Evolutionary conservation across 2,329 filamentous ascomycete species (phyloP).

Genomic region (Diplodia intermedia): DNA sequence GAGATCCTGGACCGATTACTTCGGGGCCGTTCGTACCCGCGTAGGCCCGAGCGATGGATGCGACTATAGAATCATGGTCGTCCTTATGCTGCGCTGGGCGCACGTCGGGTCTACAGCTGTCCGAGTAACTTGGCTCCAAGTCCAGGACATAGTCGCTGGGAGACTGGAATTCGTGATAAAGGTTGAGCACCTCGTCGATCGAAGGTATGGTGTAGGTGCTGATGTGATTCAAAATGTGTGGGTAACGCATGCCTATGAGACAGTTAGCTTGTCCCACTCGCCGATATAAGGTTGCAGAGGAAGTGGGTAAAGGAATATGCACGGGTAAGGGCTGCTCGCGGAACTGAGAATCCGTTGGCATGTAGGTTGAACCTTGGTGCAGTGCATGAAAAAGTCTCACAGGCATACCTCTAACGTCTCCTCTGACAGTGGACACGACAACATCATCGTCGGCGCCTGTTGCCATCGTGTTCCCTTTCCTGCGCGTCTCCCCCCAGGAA

Average conservation of each 20-base stretch:
- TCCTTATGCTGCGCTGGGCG: not conserved
- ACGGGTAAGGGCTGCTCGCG: not conserved
- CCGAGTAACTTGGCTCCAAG: not conserved
- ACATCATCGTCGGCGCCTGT: slow-evolving; percentile 5
- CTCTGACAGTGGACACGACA: not conserved
- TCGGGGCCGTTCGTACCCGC: not conserved
- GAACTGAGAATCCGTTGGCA: slow-evolving; percentile 2
- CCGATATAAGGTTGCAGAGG: not conserved
- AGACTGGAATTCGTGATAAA: not conserved
- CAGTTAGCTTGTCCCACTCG: not conserved
- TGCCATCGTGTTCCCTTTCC: not conserved
- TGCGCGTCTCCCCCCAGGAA: not conserved
- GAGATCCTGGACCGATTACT: slow-evolving; percentile 2
- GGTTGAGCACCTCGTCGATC: slow-evolving; percentile 24
- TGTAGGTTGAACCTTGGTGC: not conserved
- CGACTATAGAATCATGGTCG: not conserved
- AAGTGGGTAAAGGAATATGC: not conserved
- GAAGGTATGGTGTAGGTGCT: slow-evolving; percentile 20
- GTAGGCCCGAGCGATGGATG: not conserved
- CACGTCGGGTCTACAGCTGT: not conserved
- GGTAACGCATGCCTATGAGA: slow-evolving; percentile 14
- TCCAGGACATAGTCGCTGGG: not conserved
- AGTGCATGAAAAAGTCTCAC: not conserved
- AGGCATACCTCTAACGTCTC: slow-evolving; percentile 19
- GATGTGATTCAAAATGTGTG: slow-evolving; percentile 27